Percentiles rank a stretch among this genome's conserved stretches.
Conservation (phyloP, 306 rosid species). For the Crotalaria pallida region DNA sequence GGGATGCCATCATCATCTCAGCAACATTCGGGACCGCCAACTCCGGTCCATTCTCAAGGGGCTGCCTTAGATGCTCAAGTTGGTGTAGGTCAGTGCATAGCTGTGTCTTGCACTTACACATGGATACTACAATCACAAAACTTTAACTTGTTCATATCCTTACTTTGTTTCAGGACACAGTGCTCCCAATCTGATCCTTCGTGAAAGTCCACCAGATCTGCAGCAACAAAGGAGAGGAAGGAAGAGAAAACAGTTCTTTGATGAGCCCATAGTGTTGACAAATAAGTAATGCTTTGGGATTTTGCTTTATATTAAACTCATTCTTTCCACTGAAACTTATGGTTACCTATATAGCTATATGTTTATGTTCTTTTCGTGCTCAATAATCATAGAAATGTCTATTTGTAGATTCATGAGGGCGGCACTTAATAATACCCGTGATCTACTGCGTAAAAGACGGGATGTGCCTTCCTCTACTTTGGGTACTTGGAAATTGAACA, state of each 20-base stretch:
- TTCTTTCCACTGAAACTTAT: constrained; percentile 16
- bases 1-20: constrained; percentile 24
- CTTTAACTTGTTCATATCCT: not conserved
- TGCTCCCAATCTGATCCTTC: constrained; percentile 25
- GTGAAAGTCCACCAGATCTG: constrained; percentile 45
- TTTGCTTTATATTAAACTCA: constrained; percentile 1
- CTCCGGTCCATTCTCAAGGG: constrained; percentile 44
- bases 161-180: constrained; percentile 25
- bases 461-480: constrained; percentile 43
- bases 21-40: constrained; percentile 31
- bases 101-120: not conserved
- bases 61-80: constrained; percentile 19
- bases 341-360: not conserved
- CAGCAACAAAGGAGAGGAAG: constrained; percentile 54
- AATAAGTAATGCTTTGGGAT: constrained; percentile 48
- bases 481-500: constrained; percentile 58
- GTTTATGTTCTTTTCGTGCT: not conserved
- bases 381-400: constrained; percentile 23
- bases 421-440: constrained; percentile 43
- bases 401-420: constrained; percentile 59
- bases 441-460: constrained; percentile 45
- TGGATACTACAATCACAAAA: not conserved
- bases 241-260: constrained; percentile 68
- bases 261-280: constrained; percentile 59
- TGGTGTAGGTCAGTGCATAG: constrained; percentile 33